Evolutionary conservation across 441 rosid genomes (phyloP).

Genomic region (Lepidium campestre): DNA sequence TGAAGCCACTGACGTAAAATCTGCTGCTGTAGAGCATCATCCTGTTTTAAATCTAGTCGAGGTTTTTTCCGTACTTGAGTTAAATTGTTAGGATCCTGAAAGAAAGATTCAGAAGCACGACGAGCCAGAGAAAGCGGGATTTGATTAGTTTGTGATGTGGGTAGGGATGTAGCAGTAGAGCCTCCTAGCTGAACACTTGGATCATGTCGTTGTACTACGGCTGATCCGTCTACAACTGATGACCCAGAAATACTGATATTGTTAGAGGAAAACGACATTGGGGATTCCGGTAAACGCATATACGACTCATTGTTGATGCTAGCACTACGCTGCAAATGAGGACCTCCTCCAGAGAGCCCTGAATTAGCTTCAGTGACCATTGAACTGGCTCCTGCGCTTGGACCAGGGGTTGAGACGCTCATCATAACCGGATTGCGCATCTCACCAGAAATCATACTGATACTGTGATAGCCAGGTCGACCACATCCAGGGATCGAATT

Average conservation of each 20-base stretch:
- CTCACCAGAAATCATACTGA: conserved; percentile 78
- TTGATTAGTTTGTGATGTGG: conserved; percentile 59
- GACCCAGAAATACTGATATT: conserved; percentile 88
- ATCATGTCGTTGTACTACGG: conserved; percentile 71
- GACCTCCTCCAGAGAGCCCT: conserved; percentile 73
- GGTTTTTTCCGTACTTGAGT: conserved; percentile 75
- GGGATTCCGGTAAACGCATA: conserved; percentile 94
- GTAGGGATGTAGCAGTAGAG: conserved; percentile 72
- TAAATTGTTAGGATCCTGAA: conserved; percentile 64
- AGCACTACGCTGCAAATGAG: conserved; percentile 91
- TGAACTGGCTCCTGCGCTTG: conserved; percentile 93
- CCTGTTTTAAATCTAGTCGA: conserved; percentile 76
- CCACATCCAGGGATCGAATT: conserved; percentile 75
- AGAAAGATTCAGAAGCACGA: conserved; percentile 58
- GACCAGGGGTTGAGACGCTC: conserved; percentile 85
- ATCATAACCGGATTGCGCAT: conserved; percentile 75
- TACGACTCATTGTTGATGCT: conserved; percentile 92
- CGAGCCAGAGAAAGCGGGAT: conserved; percentile 49
- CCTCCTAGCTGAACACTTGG: conserved; percentile 63
- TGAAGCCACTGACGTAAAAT: conserved; percentile 76
- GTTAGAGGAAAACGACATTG: conserved; percentile 93
- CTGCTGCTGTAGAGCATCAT: conserved; percentile 84
- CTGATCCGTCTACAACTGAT: conserved; percentile 81
- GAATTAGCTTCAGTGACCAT: conserved; percentile 97
- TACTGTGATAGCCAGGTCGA: conserved; percentile 48